phyloP scores from a whole-genome alignment of 2,329 filamentous ascomycete genomes.

The Beauveria australis region DNA sequence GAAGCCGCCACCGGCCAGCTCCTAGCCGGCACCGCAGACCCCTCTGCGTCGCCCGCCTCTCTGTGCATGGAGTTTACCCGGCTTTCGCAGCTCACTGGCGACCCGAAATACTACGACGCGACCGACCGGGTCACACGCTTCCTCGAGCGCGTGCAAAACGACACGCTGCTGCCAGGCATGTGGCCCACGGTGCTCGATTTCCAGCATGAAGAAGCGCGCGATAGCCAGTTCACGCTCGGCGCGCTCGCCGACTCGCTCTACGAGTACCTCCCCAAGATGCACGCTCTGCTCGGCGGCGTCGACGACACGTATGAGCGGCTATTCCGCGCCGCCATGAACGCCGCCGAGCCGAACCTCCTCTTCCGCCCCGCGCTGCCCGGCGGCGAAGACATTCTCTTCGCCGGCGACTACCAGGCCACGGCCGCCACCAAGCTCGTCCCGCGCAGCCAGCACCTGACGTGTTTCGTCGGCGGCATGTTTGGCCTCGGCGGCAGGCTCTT shows the following conservation, averaged over 20 bases:
- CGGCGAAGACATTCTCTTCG: slow-evolving; percentile 53
- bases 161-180: slow-evolving; percentile 49
- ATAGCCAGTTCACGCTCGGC: slow-evolving; percentile 34
- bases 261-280: slow-evolving; percentile 59
- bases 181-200: slow-evolving; percentile 52
- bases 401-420: slow-evolving; percentile 23
- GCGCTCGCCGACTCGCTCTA: slow-evolving; percentile 49
- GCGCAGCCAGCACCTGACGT: slow-evolving; percentile 48
- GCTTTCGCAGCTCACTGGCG: slow-evolving; percentile 51
- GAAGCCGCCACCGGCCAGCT: slow-evolving; percentile 28
- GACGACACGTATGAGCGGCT: slow-evolving; percentile 30
- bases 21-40: slow-evolving; percentile 22
- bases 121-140: slow-evolving; percentile 47
- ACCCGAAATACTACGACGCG: slow-evolving; percentile 53
- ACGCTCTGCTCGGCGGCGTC: slow-evolving; percentile 55
- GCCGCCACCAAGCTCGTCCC: slow-evolving; percentile 22
- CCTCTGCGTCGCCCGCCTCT: slow-evolving; percentile 39
- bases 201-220: slow-evolving; percentile 21
- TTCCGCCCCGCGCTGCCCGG: slow-evolving; percentile 57
- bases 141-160: slow-evolving; percentile 43
- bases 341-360: slow-evolving; percentile 51
- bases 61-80: slow-evolving; percentile 54
- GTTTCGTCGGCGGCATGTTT: slow-evolving; percentile 59
- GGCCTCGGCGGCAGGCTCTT: slow-evolving; percentile 53
- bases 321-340: slow-evolving; percentile 41